Evolutionary conservation across 2,329 filamentous ascomycete genomes (phyloP).

Genomic region (Sporothrix globosa): DNA sequence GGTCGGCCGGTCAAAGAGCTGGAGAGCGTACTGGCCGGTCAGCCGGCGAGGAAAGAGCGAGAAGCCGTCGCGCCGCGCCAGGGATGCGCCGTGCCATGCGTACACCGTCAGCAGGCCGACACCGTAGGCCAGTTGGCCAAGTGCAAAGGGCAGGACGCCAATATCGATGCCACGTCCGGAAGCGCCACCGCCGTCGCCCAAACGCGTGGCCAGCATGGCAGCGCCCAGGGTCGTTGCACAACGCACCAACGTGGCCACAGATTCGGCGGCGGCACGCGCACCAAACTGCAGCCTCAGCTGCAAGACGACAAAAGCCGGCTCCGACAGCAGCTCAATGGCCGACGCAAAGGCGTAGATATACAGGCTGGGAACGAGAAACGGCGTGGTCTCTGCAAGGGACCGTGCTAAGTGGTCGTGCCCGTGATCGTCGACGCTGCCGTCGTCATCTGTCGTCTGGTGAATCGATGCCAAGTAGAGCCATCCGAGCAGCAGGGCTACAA

Average conservation of each 20-base stretch:
- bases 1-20: constrained; percentile 70
- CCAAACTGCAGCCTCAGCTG: constrained; percentile 81
- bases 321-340: constrained; percentile 75
- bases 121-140: constrained; percentile 82
- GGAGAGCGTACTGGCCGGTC: constrained; percentile 51
- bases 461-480: constrained; percentile 66
- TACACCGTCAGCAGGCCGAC: constrained; percentile 71
- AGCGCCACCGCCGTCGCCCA: background rate
- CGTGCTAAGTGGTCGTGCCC: constrained; percentile 43
- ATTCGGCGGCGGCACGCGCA: constrained; percentile 80
- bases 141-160: constrained; percentile 84
- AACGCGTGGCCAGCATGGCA: constrained; percentile 56
- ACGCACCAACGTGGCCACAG: constrained; percentile 74
- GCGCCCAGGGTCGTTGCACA: constrained; percentile 74
- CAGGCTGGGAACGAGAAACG: constrained; percentile 62
- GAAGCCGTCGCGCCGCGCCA: constrained; percentile 64
- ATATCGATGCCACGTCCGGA: constrained; percentile 51
- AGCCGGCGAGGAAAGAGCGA: constrained; percentile 63
- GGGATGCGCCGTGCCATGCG: constrained; percentile 58
- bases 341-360: constrained; percentile 61
- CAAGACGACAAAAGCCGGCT: constrained; percentile 86
- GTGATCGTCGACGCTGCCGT: background rate
- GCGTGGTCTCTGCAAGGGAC: constrained; percentile 51
- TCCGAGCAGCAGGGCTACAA: constrained; percentile 66
- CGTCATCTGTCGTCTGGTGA: constrained; percentile 32